Evolutionary conservation across 129 eudicot genomes (phyloP).

Genomic region (Centaurea solstitialis): DNA sequence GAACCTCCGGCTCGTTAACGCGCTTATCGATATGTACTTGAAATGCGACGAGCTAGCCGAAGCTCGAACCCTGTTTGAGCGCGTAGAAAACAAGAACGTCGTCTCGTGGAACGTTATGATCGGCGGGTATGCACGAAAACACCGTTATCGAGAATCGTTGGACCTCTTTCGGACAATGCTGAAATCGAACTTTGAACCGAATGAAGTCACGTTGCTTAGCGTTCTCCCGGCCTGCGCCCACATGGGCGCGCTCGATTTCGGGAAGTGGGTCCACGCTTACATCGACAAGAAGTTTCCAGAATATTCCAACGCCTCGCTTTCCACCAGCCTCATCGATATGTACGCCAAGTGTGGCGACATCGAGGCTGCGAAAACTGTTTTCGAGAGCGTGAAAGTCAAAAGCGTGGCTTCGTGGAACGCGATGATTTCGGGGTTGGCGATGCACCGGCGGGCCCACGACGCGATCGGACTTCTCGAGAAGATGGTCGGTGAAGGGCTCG

Average conservation of each 20-base stretch:
- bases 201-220: conserved; percentile 49
- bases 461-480: conserved; percentile 38
- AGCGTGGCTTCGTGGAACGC: conserved; percentile 53
- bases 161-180: conserved; percentile 49
- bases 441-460: conserved; percentile 42
- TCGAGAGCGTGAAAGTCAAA: conserved; percentile 33
- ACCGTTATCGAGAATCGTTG: conserved; percentile 48
- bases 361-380: conserved; percentile 34
- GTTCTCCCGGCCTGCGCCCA: conserved; percentile 49
- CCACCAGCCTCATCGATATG: conserved; percentile 52
- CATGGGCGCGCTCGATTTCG: conserved; percentile 50
- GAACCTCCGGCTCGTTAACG: conserved; percentile 52
- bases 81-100: conserved; percentile 41
- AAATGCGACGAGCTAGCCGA: conserved; percentile 58
- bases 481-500: conserved; percentile 45
- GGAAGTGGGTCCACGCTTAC: conserved; percentile 45
- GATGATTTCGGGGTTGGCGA: conserved; percentile 60
- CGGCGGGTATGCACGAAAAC: conserved; percentile 74
- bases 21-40: conserved; percentile 75
- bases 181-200: conserved; percentile 28
- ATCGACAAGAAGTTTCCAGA: conserved; percentile 27
- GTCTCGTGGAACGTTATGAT: conserved; percentile 82
- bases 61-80: conserved; percentile 62
- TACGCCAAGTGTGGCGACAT: conserved; percentile 63
- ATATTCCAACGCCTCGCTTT: conserved; percentile 40